Evolutionary conservation across 148 eudicot species (phyloP), one percentile per base, ranked within the genome.

Genomic region (Vaccinium corymbosum): DNA sequence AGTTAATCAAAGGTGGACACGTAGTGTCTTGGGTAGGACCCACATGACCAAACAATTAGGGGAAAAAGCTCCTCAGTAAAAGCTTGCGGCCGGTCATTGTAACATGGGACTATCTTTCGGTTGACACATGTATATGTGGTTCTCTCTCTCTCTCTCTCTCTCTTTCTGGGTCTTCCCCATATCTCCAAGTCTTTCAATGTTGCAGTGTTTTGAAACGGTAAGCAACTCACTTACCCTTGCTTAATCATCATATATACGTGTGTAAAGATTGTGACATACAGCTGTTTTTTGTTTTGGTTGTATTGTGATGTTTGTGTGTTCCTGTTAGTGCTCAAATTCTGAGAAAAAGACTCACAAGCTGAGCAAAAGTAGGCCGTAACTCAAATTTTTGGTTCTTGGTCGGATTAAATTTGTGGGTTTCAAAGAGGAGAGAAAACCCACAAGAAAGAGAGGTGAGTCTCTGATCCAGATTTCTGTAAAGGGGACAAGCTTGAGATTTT

Each of bases 381-480:
- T 19, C 38, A 35, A 79, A 22, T 29, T 80, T 32, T 68, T 48
- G 61, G n/a, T 81, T 66, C 53, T 49, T 81, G 59, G 68, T 25
- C 75, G 46, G 83, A 46, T 66, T 62, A 50, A 38, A 61, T 80
- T 71, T 0, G 4, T 51, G 82, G 19, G 74, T 20, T 55, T 16
- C 2, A 29, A 52, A 16, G 14, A 80, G 17, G 16, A 35, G 17
- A 56, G 70, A 35, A n/a, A 80, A 56, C 46, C 68, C 46, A 55
- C 0, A 15, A 57, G 72, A 52, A 20, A 64, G 50, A 79, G 66
- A 64, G 13, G 32, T 16, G 50, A 56, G 81, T 85, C 87, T 85
- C 85, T 82, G 92, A 88, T 88, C 90, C 80, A 80, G 61, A 42
- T 78, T 85, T 76, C 78, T 57, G 48, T 46, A 19, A 57, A 29